Evolutionary conservation across 805 yeast species (phyloP), one percentile per base, ranked within the genome.

Genomic region (Starmerella floris): DNA sequence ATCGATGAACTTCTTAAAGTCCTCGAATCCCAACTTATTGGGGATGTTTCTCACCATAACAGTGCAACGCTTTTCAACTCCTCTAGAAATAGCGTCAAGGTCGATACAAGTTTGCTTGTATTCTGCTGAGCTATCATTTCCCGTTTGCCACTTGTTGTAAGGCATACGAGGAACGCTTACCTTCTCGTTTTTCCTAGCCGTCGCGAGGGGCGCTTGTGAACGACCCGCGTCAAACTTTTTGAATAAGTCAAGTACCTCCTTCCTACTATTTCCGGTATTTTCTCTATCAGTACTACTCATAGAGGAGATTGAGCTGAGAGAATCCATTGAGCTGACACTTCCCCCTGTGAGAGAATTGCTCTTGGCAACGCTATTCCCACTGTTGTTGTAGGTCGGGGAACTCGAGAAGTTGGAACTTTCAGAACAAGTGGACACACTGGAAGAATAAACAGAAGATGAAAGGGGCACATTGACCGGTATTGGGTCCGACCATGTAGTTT

Each of bases 11-110:
- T 61, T 62, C 48, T 72, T 68, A 32, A 73, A 61, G 49, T 65
- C 63, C 27, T 62, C 57, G 48, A 69, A 73, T 36, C 58, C 66
- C 25, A 70, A 62, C 51, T 69, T 70, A 54, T 72, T 73, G 25
- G 77, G 77, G 35, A 72, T 71, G 45, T 72, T 72, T 41, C 73
- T 63, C 27, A 72, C 62, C 77, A 72, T 70, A 31, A 72, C 52
- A 0, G 77, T 72, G 9, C 65, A 66, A 30, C 77, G 58, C 30
- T 59, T 58, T 46, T 72, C 76, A 2, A 13, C 13, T 0, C 73
- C 73, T 3, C 49, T 40, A 13, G 58, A 56, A 37, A 71, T 69
- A n/a, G 61, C 57, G 4, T 51, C 55, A 20, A 71, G 55, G 45
- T 68, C 64, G 16, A 59, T 47, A 5, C 17, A 4, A 5, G 46